phyloP scores from a whole-genome alignment of 1,284 basidiomycete species.

The Chondrostereum purpureum region DNA sequence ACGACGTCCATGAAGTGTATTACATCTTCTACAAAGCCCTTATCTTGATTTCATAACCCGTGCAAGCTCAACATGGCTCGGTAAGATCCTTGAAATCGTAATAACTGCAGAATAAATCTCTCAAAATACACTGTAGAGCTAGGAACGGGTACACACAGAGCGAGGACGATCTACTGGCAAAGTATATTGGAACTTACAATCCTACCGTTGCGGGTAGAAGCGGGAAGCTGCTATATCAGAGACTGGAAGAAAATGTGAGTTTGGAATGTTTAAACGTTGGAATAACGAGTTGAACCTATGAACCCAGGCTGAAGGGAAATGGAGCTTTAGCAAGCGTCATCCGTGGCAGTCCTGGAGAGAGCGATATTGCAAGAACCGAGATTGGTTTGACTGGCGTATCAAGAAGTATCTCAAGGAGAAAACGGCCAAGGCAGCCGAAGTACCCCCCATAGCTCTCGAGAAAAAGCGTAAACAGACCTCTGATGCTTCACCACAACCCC shows the following conservation, averaged over 20 bases:
- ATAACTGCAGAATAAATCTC: too few species aligned
- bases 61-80: too few species aligned
- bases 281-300: not conserved
- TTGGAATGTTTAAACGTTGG: not conserved
- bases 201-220: slow-evolving; percentile 27
- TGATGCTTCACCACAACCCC: not conserved
- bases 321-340: slow-evolving; percentile 3
- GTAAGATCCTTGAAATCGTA: too few species aligned
- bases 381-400: not conserved
- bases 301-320: not conserved
- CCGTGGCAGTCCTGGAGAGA: slow-evolving; percentile 8
- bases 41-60: too few species aligned
- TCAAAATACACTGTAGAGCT: slow-evolving; percentile 4
- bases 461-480: not conserved
- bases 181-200: slow-evolving; percentile 35
- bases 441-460: not conserved
- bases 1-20: too few species aligned
- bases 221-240: slow-evolving; percentile 36
- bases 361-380: slow-evolving; percentile 3
- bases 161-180: slow-evolving; percentile 33
- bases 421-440: not conserved
- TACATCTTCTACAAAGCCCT: too few species aligned
- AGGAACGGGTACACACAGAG: slow-evolving; percentile 25
- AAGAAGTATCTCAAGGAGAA: slow-evolving; percentile 3
- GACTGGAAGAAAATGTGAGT: slow-evolving; percentile 31